Conservation (phyloP, 495 filamentous ascomycete species). For the Rostrohypoxylon terebratum region DNA sequence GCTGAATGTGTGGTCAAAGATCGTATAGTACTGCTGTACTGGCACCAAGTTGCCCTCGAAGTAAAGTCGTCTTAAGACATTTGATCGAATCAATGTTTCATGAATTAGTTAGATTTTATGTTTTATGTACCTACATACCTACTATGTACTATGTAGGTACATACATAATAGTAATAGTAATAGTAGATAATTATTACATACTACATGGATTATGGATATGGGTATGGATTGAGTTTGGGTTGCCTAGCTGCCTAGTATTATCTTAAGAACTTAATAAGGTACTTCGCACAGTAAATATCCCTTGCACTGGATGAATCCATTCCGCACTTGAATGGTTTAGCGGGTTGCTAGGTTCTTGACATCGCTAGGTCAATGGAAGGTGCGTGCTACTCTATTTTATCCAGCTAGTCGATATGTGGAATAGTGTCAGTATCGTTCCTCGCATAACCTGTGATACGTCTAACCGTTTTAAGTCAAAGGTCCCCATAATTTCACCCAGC, state of each 20-base stretch:
- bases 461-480: slow-evolving; percentile 32
- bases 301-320: background rate
- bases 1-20: background rate
- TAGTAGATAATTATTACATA: background rate
- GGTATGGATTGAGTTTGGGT: too few species aligned
- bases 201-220: background rate
- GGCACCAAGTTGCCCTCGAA: background rate
- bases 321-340: background rate
- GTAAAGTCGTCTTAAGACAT: background rate
- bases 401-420: slow-evolving; percentile 20
- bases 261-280: too few species aligned
- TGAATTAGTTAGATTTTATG: slow-evolving; percentile 5
- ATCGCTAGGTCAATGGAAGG: slow-evolving; percentile 18
- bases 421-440: slow-evolving; percentile 34
- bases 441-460: slow-evolving; percentile 40
- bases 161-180: too few species aligned
- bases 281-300: background rate
- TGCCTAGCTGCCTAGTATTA: background rate
- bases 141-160: too few species aligned
- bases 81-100: background rate
- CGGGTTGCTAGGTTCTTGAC: slow-evolving; percentile 6
- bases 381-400: slow-evolving; percentile 19
- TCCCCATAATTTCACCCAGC: slow-evolving; percentile 38
- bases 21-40: background rate
- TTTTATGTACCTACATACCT: too few species aligned